A percentile compares a stretch with the other conserved stretches of the same genome.
phyloP scores from a whole-genome alignment of 352 stramenopile species.

The Blastocystis sp. region DNA sequence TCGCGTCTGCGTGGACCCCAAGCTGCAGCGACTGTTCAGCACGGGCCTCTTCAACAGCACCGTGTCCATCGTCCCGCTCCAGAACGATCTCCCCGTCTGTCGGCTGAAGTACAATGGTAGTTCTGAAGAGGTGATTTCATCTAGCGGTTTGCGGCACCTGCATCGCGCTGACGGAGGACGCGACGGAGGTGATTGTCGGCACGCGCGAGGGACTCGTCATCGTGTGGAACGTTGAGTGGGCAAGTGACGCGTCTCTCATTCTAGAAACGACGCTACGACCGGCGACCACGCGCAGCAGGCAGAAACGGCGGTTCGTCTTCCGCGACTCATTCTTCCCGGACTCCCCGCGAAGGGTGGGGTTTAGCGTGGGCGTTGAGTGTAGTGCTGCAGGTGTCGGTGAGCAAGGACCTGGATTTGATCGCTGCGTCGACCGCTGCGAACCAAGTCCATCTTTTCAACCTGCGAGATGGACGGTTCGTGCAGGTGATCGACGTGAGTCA shows the following conservation, averaged over 20 bases:
- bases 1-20: neutral
- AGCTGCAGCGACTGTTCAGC: constrained; percentile 12
- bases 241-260: neutral
- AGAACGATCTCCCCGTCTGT: neutral
- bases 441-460: constrained; percentile 52
- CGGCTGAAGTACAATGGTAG: constrained; percentile 18
- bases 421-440: constrained; percentile 23
- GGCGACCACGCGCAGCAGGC: neutral
- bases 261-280: neutral
- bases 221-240: constrained; percentile 35
- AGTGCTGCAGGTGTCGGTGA: constrained; percentile 31
- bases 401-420: constrained; percentile 34
- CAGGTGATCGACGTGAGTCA: constrained; percentile 43
- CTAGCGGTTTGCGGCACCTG: constrained; percentile 39
- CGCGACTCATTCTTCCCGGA: constrained; percentile 25
- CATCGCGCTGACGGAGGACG: constrained; percentile 55
- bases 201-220: constrained; percentile 49
- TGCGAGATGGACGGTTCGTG: constrained; percentile 48
- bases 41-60: constrained; percentile 20
- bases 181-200: constrained; percentile 23
- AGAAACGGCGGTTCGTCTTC: neutral
- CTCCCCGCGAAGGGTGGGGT: constrained; percentile 18
- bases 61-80: neutral
- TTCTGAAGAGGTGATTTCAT: neutral
- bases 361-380: neutral